Base-by-base conservation (phyloP, 2,329 filamentous ascomycete genomes). In the Triangularia verruculosa region DNA sequence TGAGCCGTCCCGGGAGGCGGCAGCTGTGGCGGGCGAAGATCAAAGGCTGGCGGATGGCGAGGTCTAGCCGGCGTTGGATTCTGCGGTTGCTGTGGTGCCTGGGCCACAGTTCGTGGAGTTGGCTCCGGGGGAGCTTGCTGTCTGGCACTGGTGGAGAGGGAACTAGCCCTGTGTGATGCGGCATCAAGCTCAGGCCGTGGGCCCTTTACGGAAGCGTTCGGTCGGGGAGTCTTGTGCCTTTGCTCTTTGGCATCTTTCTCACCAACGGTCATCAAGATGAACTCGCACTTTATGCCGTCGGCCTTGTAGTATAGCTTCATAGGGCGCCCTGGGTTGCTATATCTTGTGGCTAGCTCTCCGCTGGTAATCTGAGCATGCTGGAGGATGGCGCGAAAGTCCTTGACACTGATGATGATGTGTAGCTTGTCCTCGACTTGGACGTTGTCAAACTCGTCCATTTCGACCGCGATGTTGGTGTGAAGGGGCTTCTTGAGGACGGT, bases 261-360 rank as follows among this genome's bases (percentile, higher is more conserved):
- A 13, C 90, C 91, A 8, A 90, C 86, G 0, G 91, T 94, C 90
- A 93, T 93, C 65, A 94, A 82, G 52, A 92, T 89, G 70, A 93
- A 93, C 68, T 93, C 89, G 74, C 88, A 91, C 39, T 85, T 77
- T 30, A 93, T 80, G 32, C 88, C 89, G 63, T 89, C 87, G 51
- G 84, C 83, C 24, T 83, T 81, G 71, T 94, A 94, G 53, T 82
- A 85, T 64, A 94, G 82, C 70, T 92, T 89, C 72, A 94, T 83
- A 1, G 91, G 91, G 15, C 85, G 84, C 15, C 86, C 85, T 3
- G 91, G 90, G 25, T 84, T 79, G 1, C 91, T 93, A 75, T 93
- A 93, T 60, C 81, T 81, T 12, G 89, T 89, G 15, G 82, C 84
- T 13, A 93, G 79, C 54, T 84, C 82, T n/a, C 85, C 86, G 59